These are phyloP conservation scores for Cladophialophora bantiana DNA, from an alignment of 2,329 filamentous ascomycete genomes.

Conservation along the genomic window DNA sequence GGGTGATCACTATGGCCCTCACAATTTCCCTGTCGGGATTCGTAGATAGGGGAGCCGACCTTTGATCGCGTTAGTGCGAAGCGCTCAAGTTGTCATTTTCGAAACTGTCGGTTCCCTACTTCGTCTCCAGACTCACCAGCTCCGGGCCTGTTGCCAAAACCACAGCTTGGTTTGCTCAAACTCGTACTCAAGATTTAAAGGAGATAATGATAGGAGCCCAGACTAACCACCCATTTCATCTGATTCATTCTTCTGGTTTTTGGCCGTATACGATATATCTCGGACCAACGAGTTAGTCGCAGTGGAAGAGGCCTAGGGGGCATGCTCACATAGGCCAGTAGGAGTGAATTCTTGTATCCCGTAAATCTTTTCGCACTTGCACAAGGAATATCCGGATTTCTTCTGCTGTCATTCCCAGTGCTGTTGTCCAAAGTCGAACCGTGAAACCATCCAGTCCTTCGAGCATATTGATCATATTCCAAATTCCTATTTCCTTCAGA, in stretches of 20 bases:
- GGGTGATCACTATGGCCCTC: background rate
- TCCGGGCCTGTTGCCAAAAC: too few relatives aligned
- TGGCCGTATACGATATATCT: conserved; percentile 27
- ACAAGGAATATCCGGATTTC: conserved; percentile 39
- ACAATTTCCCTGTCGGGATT: background rate
- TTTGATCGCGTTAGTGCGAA: background rate
- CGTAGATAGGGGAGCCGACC: background rate
- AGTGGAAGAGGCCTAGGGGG: conserved; percentile 22
- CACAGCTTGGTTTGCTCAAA: too few relatives aligned
- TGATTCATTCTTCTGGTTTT: conserved; percentile 8
- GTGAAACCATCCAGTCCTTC: conserved; percentile 41
- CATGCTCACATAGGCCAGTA: conserved; percentile 32
- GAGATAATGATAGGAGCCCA: background rate
- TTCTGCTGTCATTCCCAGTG: conserved; percentile 39
- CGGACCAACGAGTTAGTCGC: conserved; percentile 35
- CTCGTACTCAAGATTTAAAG: background rate
- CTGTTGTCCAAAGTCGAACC: conserved; percentile 38
- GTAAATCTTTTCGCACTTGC: conserved; percentile 36
- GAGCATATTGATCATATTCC: conserved; percentile 36
- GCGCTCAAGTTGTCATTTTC: background rate
- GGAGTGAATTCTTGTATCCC: conserved; percentile 28
- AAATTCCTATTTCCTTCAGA: conserved; percentile 41
- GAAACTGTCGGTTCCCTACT: background rate
- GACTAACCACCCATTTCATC: background rate
- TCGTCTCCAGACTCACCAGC: too few relatives aligned